Percentiles rank a stretch among this genome's conserved stretches.
Conservation (phyloP, 305 asterid genomes). For the Fraxinus albicans region DNA sequence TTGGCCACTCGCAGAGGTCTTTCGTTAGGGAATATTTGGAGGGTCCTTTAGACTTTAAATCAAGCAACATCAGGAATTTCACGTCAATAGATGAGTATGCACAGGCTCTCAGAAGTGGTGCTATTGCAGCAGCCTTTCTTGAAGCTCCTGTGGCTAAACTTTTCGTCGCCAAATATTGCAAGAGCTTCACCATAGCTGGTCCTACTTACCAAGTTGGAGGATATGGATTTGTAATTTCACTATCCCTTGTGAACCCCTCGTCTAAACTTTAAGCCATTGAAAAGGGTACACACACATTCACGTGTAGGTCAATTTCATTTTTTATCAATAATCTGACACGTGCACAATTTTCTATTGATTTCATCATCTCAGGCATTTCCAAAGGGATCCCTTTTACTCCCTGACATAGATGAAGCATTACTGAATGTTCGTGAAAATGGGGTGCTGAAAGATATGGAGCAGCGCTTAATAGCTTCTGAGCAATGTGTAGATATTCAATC, state of each 20-base stretch:
- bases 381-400: slow-evolving; percentile 33
- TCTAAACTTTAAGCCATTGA: neutral
- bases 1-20: slow-evolving; percentile 30
- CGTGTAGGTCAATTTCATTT: neutral
- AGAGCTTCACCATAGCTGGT: slow-evolving; percentile 34
- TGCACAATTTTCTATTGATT: neutral
- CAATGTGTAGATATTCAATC: slow-evolving; percentile 30
- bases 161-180: slow-evolving; percentile 39
- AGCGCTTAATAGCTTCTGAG: slow-evolving; percentile 25
- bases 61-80: slow-evolving; percentile 13
- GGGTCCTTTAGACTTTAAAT: slow-evolving; percentile 19
- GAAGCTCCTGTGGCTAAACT: slow-evolving; percentile 38
- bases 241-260: neutral
- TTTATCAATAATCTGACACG: neutral
- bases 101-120: slow-evolving; percentile 29
- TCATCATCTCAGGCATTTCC: slow-evolving; percentile 37
- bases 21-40: slow-evolving; percentile 30
- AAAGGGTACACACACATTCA: neutral
- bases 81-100: slow-evolving; percentile 13
- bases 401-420: slow-evolving; percentile 36
- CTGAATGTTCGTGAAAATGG: slow-evolving; percentile 34
- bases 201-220: slow-evolving; percentile 45
- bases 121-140: slow-evolving; percentile 37
- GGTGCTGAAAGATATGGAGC: slow-evolving; percentile 28
- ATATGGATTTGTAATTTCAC: slow-evolving; percentile 38